Base-by-base conservation (phyloP, 768 basidiomycete species). In the Phylloporus sp. region DNA sequence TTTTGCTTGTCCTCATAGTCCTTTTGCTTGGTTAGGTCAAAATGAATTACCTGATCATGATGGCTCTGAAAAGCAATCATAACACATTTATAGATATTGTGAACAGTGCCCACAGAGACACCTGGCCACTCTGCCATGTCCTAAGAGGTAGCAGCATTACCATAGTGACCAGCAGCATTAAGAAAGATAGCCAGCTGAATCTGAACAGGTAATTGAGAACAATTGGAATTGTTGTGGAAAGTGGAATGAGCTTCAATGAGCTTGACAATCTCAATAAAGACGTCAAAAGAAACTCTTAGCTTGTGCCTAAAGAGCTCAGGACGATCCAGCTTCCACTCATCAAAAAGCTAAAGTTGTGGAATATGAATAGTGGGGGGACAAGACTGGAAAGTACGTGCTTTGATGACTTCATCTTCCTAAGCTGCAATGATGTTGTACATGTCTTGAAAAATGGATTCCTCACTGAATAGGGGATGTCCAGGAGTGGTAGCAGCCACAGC, bases 131-230 rank as follows among this genome's bases (percentile, higher is more conserved):
- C 40, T 24, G 57, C 56, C 20, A 62, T 44, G 43, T 63, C 64
- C 10, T 58, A 21, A 10, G 44, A 38, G 1, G 47, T 48, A 2
- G 44, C 49, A 2, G 44, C 44, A 42, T 58, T 58, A 0, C 42
- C 39, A 23, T 24, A 52, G 15, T 68, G 63, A 1, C 67, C 63
- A 27, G 56, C 47, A 7, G 52, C 38, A 42, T 10, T 56, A 50
- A 24, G 41, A 21, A 53, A 72, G 65, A 17, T 68, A 59, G 20
- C 61, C 42, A 20, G 49, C 43, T 70, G 69, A 4, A 53, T 44
- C 8, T 58, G 51, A 22, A 69, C 49, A 1, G 62, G 61, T 1
- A 62, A 48, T 39, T 68, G 65, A 3, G 24, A 9, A 24, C 54
- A 39, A 18, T 48, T 38, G 3, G 54, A 60, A n/a, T 53, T 46